These are phyloP conservation scores for Oryza glumipatula DNA, from an alignment of 176 grass and related monocot species.

Conservation along the genomic window DNA sequence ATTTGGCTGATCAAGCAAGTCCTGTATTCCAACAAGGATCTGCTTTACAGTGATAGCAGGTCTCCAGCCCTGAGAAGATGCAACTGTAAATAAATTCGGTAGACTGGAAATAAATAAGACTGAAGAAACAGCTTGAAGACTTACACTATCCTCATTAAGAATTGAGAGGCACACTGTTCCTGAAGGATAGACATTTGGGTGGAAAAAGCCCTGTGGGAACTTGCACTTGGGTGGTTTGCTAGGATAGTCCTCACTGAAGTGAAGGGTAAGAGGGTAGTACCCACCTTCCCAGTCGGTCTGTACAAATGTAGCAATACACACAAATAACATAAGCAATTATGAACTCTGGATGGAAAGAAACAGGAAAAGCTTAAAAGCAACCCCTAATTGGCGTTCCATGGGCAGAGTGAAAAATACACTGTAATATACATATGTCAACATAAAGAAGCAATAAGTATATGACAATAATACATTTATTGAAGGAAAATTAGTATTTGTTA, in stretches of 20 bases:
- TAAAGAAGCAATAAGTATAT: neutral
- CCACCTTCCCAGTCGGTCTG: conserved; percentile 90
- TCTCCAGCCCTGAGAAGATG: conserved; percentile 72
- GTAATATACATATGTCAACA: neutral
- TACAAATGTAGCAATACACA: conserved; percentile 10
- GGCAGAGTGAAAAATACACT: neutral
- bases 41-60: conserved; percentile 89
- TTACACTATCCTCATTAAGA: conserved; percentile 87
- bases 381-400: neutral
- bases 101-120: conserved; percentile 1
- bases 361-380: too few species aligned
- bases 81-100: conserved; percentile 10
- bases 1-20: conserved; percentile 93
- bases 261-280: conserved; percentile 74
- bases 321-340: neutral
- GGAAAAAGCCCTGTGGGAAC: conserved; percentile 86
- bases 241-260: conserved; percentile 85
- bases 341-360: neutral
- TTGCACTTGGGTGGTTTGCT: conserved; percentile 87
- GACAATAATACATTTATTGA: neutral
- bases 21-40: conserved; percentile 88
- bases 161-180: conserved; percentile 89
- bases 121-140: conserved; percentile 16
- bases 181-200: conserved; percentile 94
- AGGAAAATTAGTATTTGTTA: neutral